phyloP scores from a whole-genome alignment of 768 basidiomycete genomes.

The Mrakia gelida region DNA sequence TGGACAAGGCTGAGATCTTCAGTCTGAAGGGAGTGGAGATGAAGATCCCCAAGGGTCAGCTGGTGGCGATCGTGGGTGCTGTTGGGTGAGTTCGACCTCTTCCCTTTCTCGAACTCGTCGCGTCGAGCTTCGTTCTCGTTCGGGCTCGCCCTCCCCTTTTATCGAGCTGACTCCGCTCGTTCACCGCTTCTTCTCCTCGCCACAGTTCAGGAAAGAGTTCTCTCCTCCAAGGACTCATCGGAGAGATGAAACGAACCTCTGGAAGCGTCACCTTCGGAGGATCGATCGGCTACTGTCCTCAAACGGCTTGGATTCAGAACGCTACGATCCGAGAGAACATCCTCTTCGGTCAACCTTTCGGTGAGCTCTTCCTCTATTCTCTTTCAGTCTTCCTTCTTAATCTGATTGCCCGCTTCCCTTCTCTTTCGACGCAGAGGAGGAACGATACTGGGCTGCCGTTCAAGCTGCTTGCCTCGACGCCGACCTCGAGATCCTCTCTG shows the following conservation, averaged over 20 bases:
- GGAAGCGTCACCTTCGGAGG: constrained; percentile 21
- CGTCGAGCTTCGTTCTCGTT: background rate
- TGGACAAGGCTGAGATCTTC: constrained; percentile 51
- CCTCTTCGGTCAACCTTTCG: constrained; percentile 77
- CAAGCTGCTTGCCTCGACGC: constrained; percentile 70
- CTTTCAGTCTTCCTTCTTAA: background rate
- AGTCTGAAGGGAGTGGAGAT: constrained; percentile 62
- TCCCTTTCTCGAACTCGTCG: background rate
- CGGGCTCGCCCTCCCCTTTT: background rate
- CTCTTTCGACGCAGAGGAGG: constrained; percentile 49
- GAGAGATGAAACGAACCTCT: constrained; percentile 71
- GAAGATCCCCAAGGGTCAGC: constrained; percentile 65
- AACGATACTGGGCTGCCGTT: constrained; percentile 75
- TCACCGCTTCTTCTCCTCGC: background rate
- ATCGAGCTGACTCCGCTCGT: too few species aligned
- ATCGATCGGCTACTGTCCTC: constrained; percentile 66
- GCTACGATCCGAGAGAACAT: constrained; percentile 55
- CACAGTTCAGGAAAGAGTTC: constrained; percentile 50
- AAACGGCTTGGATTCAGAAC: constrained; percentile 88
- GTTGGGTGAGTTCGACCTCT: constrained; percentile 53
- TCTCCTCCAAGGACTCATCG: constrained; percentile 59
- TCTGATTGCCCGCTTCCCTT: background rate
- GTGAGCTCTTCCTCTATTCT: background rate
- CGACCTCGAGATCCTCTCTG: constrained; percentile 69
- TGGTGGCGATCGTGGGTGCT: constrained; percentile 79